Percentiles rank a stretch among this genome's conserved stretches.
Conservation (phyloP, 1,284 basidiomycete genomes). For the Lignosus rhinocerotis region DNA sequence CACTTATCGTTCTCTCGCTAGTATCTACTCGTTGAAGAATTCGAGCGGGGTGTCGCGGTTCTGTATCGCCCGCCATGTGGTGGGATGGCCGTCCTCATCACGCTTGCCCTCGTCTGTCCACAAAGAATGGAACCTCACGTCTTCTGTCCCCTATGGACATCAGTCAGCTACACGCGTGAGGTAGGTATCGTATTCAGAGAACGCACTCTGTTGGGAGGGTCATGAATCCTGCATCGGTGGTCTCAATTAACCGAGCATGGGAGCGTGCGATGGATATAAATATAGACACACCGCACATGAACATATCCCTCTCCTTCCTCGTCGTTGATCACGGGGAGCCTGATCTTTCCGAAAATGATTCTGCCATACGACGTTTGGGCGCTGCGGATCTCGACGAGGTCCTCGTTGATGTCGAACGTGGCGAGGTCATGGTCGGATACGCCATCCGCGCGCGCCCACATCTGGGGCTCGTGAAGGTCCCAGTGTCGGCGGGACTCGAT, state of each 20-base stretch:
- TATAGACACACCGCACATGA: conserved; percentile 63
- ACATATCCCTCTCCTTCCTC: conserved; percentile 63
- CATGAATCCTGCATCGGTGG: conserved; percentile 53
- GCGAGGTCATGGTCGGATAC: conserved; percentile 55
- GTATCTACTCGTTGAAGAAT: conserved; percentile 67
- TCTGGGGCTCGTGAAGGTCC: conserved; percentile 71
- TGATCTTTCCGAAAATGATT: conserved; percentile 75
- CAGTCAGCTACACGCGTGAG: neutral
- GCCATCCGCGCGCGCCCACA: conserved; percentile 63
- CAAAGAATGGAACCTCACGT: conserved; percentile 70
- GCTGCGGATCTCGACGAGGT: conserved; percentile 58
- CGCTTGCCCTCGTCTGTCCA: conserved; percentile 64
- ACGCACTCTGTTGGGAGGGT: conserved; percentile 66
- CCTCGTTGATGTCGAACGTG: conserved; percentile 52
- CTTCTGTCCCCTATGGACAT: conserved; percentile 53
- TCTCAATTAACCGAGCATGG: neutral
- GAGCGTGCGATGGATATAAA: neutral
- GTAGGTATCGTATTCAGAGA: neutral
- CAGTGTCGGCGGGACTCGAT: conserved; percentile 64
- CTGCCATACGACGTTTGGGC: conserved; percentile 60
- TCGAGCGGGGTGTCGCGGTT: conserved; percentile 56
- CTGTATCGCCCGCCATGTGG: conserved; percentile 66
- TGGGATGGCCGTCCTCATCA: conserved; percentile 52
- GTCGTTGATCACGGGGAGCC: conserved; percentile 65
- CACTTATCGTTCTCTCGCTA: neutral